Evolutionary conservation across 2,329 filamentous ascomycete genomes (phyloP).

Genomic region (Zymoseptoria ardabiliae): DNA sequence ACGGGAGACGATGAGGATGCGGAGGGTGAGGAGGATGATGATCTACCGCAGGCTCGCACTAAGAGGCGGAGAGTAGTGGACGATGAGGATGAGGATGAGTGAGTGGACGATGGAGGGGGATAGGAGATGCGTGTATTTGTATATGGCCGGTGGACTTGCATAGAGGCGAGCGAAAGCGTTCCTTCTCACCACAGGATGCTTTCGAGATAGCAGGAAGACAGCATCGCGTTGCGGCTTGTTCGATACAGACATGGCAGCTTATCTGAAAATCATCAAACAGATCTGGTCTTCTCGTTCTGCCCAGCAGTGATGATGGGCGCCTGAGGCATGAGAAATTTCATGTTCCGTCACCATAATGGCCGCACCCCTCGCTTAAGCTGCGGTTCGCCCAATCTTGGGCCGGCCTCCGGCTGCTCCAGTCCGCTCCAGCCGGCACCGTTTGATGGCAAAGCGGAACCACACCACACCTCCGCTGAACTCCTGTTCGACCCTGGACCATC

Average conservation of each 20-base stretch:
- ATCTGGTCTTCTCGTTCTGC: neutral
- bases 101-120: constrained; percentile 1
- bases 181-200: neutral
- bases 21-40: constrained; percentile 29
- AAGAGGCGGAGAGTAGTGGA: constrained; percentile 40
- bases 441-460: neutral
- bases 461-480: neutral
- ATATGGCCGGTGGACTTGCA: neutral
- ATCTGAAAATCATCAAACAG: neutral
- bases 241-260: neutral
- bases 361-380: neutral
- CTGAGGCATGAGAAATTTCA: neutral
- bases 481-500: neutral
- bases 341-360: too few species aligned
- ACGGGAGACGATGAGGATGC: constrained; percentile 30
- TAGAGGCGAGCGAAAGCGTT: neutral
- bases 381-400: neutral
- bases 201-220: neutral
- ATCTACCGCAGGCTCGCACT: constrained; percentile 27
- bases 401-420: neutral
- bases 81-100: constrained; percentile 44
- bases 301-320: neutral
- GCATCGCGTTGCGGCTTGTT: neutral
- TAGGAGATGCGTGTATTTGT: neutral
- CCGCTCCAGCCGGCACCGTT: neutral